Conservation (phyloP, 805 yeast genomes). For the Saturnispora kantuleensis region DNA sequence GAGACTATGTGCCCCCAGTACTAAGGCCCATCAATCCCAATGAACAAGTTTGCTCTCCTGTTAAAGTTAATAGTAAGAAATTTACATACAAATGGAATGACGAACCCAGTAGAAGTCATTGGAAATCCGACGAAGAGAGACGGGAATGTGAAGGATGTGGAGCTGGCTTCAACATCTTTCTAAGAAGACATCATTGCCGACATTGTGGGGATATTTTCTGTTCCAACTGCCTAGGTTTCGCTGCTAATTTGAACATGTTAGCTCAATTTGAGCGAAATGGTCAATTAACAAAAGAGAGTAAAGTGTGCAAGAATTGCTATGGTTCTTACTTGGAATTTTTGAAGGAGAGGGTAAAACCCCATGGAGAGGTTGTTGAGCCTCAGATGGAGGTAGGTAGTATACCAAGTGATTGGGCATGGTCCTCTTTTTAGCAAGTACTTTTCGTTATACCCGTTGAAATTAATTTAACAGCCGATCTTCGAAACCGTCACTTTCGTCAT, state of each 20-base stretch:
- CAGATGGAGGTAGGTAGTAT: not conserved
- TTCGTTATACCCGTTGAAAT: too few relatives aligned
- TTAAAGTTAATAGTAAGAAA: not conserved
- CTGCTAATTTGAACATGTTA: slow-evolving; percentile 26
- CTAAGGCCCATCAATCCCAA: slow-evolving; percentile 30
- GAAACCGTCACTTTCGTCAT: slow-evolving; percentile 16
- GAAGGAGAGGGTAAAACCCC: slow-evolving; percentile 19
- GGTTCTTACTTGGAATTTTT: slow-evolving; percentile 20
- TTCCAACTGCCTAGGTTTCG: slow-evolving; percentile 21
- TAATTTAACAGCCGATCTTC: too few relatives aligned
- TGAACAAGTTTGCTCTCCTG: not conserved
- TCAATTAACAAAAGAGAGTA: slow-evolving; percentile 15
- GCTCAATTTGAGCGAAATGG: slow-evolving; percentile 26
- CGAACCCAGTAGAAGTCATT: slow-evolving; percentile 44
- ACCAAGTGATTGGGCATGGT: slow-evolving; percentile 8
- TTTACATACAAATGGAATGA: slow-evolving; percentile 8
- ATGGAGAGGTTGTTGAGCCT: slow-evolving; percentile 10
- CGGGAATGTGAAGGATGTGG: slow-evolving; percentile 29
- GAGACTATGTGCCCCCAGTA: slow-evolving; percentile 41
- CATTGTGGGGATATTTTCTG: slow-evolving; percentile 43
- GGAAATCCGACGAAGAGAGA: slow-evolving; percentile 38
- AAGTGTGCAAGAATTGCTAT: slow-evolving; percentile 23
- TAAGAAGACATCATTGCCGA: slow-evolving; percentile 40
- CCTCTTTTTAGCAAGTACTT: not conserved
- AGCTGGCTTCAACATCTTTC: slow-evolving; percentile 20